Evolutionary conservation across 805 yeast species (phyloP), one percentile per base, ranked within the genome.

Genomic region (Candida ficus): DNA sequence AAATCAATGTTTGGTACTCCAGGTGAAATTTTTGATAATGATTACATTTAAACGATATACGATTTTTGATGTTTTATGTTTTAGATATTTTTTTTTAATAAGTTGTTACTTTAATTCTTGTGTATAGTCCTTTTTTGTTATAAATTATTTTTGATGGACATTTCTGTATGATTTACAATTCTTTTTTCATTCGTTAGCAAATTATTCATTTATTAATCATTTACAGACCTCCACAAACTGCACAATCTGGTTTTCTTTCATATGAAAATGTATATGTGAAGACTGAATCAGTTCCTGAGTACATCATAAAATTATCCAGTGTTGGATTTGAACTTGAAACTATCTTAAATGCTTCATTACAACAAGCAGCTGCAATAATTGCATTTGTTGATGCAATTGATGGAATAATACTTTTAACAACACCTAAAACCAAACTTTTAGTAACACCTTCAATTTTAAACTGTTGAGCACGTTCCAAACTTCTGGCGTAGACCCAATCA

Each of bases 331-430:
- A 67, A 39, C 81, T 77, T 2, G 95, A 78, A 32, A 86, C 72
- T 19, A 89, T 67, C 56, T 90, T 90, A 60, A 87, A 76, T 2
- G 83, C 86, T 59, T 89, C 96, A 47, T 83, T 84, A 56, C 93
- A 83, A 58, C 95, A 85, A 6, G 88, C 72, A 0, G 93, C 95
- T 0, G 97, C 96, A 25, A 91, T 76, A 18, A 91, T 73, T 3
- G 98, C 95, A 59, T 93, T 91, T 0, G 97, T 90, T 2, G 95
- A 82, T 1, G 96, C 96, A 39, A 90, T 85, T 2, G 96, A 90
- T 0, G 99, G 99, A 9, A 91, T 83, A 44, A 91, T 90, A 53
- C 83, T 83, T 59, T 91, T 91, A 38, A 88, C 86, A 26, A 91
- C 95, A 0, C 98, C 98, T 38, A 86, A 70, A 0, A 93, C 80